Conservation (phyloP, 139 green algal genomes). For the Coccomyxa sp. region DNA sequence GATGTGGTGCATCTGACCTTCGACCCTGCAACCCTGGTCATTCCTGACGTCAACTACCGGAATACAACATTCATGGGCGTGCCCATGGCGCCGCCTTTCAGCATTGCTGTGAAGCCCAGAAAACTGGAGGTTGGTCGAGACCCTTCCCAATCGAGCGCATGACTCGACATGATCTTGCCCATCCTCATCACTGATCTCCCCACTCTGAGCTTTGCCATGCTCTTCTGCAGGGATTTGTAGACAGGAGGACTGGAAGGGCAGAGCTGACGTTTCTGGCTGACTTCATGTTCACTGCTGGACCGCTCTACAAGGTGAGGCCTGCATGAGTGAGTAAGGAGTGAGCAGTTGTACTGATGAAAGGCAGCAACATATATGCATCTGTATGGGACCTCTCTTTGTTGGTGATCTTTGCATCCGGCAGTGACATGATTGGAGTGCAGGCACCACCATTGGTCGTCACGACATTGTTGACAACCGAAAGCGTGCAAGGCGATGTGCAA, state of each 20-base stretch:
- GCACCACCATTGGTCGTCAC: slow-evolving; percentile 41
- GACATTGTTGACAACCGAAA: slow-evolving; percentile 66
- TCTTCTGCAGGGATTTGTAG: slow-evolving; percentile 59
- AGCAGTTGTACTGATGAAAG: too few species aligned
- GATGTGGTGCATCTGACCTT: slow-evolving; percentile 6
- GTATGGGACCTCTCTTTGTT: too few species aligned
- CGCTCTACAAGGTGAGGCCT: slow-evolving; percentile 31
- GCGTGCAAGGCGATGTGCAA: slow-evolving; percentile 32
- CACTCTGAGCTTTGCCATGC: not conserved
- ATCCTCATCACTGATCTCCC: not conserved
- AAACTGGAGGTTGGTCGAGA: slow-evolving; percentile 30
- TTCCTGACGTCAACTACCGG: slow-evolving; percentile 61
- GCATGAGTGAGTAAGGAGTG: too few species aligned
- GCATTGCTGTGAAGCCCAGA: slow-evolving; percentile 61
- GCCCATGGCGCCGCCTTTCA: slow-evolving; percentile 70
- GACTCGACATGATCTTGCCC: not conserved
- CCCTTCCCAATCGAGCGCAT: not conserved
- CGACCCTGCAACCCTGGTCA: slow-evolving; percentile 41
- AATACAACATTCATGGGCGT: slow-evolving; percentile 63
- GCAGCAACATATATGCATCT: too few species aligned
- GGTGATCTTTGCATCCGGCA: too few species aligned
- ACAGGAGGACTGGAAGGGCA: slow-evolving; percentile 51
- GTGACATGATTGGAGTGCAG: not conserved
- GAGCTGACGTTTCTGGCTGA: slow-evolving; percentile 66
- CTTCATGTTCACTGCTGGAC: slow-evolving; percentile 63